phyloP scores from a whole-genome alignment of 306 rosid genomes.

The Biancaea sappan region DNA sequence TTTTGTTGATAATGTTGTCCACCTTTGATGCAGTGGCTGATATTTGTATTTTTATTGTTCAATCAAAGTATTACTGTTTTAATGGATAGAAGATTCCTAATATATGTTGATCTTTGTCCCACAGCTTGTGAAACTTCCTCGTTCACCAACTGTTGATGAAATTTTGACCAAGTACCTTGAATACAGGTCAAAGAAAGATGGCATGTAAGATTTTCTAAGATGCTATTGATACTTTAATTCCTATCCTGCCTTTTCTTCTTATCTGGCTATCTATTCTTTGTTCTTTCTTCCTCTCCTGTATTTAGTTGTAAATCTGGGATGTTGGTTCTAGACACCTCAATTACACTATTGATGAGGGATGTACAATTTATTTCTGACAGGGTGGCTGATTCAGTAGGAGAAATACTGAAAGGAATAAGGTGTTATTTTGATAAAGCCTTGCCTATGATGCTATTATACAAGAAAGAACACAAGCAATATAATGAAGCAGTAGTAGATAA shows the following conservation, averaged over 20 bases:
- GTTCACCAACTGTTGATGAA: conserved; percentile 96
- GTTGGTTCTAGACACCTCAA: conserved; percentile 20
- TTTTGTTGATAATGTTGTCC: conserved; percentile 19
- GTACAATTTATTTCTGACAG: conserved; percentile 48
- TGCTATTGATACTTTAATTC: conserved; percentile 17
- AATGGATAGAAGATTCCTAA: background rate
- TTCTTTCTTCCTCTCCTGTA: conserved; percentile 1
- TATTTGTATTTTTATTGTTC: conserved; percentile 13
- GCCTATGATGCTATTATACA: conserved; percentile 88
- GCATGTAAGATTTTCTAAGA: conserved; percentile 62
- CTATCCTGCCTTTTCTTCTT: conserved; percentile 29
- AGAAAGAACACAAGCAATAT: conserved; percentile 88
- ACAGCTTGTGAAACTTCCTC: conserved; percentile 96
- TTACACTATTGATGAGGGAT: conserved; percentile 29
- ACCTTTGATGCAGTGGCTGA: conserved; percentile 18
- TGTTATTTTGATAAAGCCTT: conserved; percentile 92
- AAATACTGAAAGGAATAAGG: conserved; percentile 84
- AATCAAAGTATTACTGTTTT: background rate
- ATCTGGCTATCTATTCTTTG: conserved; percentile 9
- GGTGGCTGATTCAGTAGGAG: conserved; percentile 72
- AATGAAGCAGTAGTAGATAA: conserved; percentile 56
- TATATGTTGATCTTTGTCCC: conserved; percentile 37
- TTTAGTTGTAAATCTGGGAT: conserved; percentile 11
- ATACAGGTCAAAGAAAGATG: conserved; percentile 85
- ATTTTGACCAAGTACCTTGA: conserved; percentile 86